phyloP scores from a whole-genome alignment of 768 basidiomycete species.

The Suillus subaureus region DNA sequence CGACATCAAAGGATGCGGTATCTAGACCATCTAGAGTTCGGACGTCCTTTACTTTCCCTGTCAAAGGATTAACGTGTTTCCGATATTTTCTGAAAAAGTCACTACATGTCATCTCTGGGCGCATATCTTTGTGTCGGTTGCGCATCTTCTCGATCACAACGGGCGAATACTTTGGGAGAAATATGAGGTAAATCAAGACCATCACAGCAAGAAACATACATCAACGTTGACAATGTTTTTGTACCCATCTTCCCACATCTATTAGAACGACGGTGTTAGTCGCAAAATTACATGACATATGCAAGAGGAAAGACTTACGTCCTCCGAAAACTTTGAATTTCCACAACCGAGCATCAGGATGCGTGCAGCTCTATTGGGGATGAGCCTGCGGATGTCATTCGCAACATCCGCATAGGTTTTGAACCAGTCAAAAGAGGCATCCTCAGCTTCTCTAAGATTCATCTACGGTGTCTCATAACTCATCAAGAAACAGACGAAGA shows the following conservation, averaged over 20 bases:
- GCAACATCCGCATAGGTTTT: constrained; percentile 79
- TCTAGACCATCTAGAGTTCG: constrained; percentile 61
- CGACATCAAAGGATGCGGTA: constrained; percentile 68
- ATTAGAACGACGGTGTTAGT: constrained; percentile 11
- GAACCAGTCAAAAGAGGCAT: constrained; percentile 83
- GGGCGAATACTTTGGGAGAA: constrained; percentile 60
- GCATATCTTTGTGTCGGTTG: constrained; percentile 44
- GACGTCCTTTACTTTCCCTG: constrained; percentile 88
- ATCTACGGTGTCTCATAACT: constrained; percentile 11
- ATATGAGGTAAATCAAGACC: neutral
- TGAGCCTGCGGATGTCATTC: constrained; percentile 55
- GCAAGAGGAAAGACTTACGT: constrained; percentile 44
- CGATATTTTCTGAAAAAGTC: neutral
- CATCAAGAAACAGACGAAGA: constrained; percentile 11
- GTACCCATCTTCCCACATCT: constrained; percentile 92
- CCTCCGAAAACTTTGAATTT: constrained; percentile 79
- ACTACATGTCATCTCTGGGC: constrained; percentile 75
- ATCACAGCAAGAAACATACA: constrained; percentile 40
- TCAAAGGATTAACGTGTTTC: neutral
- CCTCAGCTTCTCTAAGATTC: constrained; percentile 52
- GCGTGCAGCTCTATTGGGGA: constrained; percentile 60
- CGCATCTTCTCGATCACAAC: constrained; percentile 78
- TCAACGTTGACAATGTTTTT: constrained; percentile 79
- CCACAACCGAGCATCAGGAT: constrained; percentile 87
- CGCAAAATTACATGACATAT: neutral